These are phyloP conservation scores for Fraxinus latifolia DNA, from an alignment of 305 asterid species.

Conservation along the genomic window DNA sequence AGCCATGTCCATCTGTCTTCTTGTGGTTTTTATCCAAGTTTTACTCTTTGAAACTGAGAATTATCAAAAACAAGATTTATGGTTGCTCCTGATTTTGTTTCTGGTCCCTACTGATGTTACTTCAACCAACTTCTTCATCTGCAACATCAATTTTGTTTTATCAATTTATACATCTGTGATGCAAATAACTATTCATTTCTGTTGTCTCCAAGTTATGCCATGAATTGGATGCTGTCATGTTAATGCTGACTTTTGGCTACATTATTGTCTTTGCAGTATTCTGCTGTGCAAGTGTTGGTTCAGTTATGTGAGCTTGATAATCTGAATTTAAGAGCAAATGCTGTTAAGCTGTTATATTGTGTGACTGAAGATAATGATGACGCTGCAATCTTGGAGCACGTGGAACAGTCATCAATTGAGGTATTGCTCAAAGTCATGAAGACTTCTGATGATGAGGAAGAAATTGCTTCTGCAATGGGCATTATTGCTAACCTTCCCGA, in stretches of 20 bases:
- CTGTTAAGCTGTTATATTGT: constrained; percentile 46
- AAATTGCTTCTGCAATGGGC: constrained; percentile 53
- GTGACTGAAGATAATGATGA: constrained; percentile 44
- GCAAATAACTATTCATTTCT: not conserved
- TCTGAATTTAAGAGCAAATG: constrained; percentile 43
- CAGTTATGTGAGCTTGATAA: constrained; percentile 41
- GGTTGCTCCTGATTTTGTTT: not conserved
- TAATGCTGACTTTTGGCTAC: constrained; percentile 18
- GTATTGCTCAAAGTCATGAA: constrained; percentile 40
- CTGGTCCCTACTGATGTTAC: not conserved
- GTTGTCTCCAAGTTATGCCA: not conserved
- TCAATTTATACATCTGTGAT: not conserved
- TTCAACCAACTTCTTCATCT: not conserved
- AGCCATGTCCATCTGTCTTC: not conserved
- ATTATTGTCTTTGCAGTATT: constrained; percentile 39
- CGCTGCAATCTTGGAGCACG: constrained; percentile 30
- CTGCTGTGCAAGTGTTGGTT: constrained; percentile 45
- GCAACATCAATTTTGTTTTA: not conserved
- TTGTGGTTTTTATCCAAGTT: not conserved
- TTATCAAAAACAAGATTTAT: not conserved
- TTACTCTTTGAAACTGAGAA: not conserved
- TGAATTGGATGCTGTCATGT: not conserved
- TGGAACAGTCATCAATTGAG: constrained; percentile 40
- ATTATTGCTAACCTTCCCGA: constrained; percentile 49
- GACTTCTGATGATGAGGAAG: constrained; percentile 43